Evolutionary conservation across 2,329 filamentous ascomycete species (phyloP).

Genomic region (Scedosporium apiospermum): DNA sequence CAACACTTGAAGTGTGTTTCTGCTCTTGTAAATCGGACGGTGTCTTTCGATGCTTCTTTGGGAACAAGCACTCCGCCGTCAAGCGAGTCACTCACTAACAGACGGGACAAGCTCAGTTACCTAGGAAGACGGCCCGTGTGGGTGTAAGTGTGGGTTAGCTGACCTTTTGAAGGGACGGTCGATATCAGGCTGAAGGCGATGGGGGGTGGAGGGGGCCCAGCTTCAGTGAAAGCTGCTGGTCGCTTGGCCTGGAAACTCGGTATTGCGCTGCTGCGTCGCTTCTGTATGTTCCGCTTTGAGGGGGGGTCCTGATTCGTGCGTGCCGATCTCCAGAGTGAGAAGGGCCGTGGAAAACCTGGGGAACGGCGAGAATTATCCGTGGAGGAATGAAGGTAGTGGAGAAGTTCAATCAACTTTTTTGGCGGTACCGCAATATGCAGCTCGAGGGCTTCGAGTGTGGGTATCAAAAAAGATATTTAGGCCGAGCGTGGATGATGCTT

Average conservation of each 20-base stretch:
- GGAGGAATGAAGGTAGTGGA: background rate
- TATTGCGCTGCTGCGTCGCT: background rate
- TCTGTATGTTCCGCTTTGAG: background rate
- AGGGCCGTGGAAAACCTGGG: background rate
- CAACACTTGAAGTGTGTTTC: too few relatives aligned
- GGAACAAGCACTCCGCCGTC: background rate
- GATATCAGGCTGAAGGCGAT: constrained; percentile 7
- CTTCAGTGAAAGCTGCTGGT: background rate
- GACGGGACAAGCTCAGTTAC: background rate
- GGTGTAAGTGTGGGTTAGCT: too few relatives aligned
- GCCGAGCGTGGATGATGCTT: too few relatives aligned
- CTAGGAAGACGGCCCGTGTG: constrained; percentile 2
- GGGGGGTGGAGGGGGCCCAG: background rate
- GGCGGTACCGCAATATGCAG: background rate
- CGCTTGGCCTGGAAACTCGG: background rate
- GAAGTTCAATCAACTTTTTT: background rate
- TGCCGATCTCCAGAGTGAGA: background rate
- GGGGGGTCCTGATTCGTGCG: background rate
- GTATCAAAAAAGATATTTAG: background rate
- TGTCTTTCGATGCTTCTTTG: background rate
- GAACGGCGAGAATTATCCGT: background rate
- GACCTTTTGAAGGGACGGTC: background rate
- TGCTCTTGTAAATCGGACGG: background rate
- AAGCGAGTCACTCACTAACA: constrained; percentile 1
- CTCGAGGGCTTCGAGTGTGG: background rate